Conservation (phyloP, 1,284 basidiomycete genomes). For the Ceratobasidium sp. region DNA sequence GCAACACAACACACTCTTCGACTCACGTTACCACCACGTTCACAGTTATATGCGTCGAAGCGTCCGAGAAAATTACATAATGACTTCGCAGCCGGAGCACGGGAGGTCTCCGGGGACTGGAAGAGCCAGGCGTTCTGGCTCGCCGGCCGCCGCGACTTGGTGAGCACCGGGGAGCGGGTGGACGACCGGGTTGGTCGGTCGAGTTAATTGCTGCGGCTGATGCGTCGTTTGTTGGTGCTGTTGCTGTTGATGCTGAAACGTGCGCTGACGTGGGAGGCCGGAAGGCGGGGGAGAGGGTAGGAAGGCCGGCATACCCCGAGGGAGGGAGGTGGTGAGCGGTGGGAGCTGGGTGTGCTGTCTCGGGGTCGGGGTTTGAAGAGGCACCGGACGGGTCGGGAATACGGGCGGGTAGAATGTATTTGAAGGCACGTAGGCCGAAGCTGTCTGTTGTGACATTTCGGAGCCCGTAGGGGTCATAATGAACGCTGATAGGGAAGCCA, state of each 20-base stretch:
- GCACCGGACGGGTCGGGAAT: too few relatives aligned
- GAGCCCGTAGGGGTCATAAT: too few relatives aligned
- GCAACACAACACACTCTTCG: too few relatives aligned
- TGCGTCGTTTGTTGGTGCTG: background rate
- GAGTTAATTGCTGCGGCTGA: background rate
- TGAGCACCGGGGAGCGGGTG: background rate
- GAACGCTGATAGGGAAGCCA: too few relatives aligned
- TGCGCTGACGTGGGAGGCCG: background rate
- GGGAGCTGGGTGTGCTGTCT: too few relatives aligned
- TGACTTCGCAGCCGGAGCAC: slow-evolving; percentile 26
- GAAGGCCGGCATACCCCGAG: too few relatives aligned
- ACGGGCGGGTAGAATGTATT: too few relatives aligned
- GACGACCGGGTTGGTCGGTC: too few relatives aligned
- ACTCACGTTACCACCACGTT: slow-evolving; percentile 23
- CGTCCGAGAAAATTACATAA: slow-evolving; percentile 12
- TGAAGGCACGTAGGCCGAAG: too few relatives aligned
- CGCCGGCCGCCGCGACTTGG: slow-evolving; percentile 7
- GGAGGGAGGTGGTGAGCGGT: too few relatives aligned
- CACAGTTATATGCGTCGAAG: slow-evolving; percentile 17
- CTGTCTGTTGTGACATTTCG: too few relatives aligned
- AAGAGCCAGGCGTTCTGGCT: slow-evolving; percentile 11
- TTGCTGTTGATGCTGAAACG: background rate
- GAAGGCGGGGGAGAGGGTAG: background rate
- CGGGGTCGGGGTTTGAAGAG: too few relatives aligned
- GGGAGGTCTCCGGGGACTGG: slow-evolving; percentile 18